These are phyloP conservation scores for Phytophthora cactorum DNA, from an alignment of 352 stramenopile genomes.

Conservation along the genomic window DNA sequence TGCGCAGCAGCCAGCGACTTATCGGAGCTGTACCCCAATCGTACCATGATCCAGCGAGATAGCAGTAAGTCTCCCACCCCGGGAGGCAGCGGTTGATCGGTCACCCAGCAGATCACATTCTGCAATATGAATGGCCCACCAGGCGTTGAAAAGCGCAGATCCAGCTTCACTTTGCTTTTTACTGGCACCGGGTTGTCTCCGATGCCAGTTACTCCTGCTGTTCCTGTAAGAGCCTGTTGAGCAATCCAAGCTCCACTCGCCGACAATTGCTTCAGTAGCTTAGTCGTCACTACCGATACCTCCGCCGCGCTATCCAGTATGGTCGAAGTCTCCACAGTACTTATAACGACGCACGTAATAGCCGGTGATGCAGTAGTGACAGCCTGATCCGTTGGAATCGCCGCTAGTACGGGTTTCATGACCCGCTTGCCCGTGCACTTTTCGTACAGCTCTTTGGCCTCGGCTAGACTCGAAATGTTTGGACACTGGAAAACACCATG, in stretches of 20 bases:
- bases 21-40: no score
- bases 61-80: no score
- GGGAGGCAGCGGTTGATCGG: no score
- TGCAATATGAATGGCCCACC: slow-evolving; percentile 10
- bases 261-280: slow-evolving; percentile 11
- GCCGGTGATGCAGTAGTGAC: neutral
- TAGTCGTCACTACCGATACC: slow-evolving; percentile 17
- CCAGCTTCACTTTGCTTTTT: slow-evolving; percentile 17
- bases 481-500: slow-evolving; percentile 19
- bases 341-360: slow-evolving; percentile 19
- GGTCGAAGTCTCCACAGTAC: neutral
- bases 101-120: neutral
- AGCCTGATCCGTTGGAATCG: no score
- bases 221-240: neutral
- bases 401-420: slow-evolving; percentile 13
- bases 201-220: slow-evolving; percentile 2
- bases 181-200: slow-evolving; percentile 7
- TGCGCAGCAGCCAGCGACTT: no score
- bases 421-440: slow-evolving; percentile 4
- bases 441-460: slow-evolving; percentile 20
- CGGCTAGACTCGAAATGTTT: neutral
- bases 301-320: slow-evolving; percentile 12
- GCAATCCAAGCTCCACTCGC: slow-evolving; percentile 1
- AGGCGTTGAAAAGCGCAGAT: slow-evolving; percentile 20
- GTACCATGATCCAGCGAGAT: no score